Evolutionary conservation across 2,329 filamentous ascomycete species (phyloP).

Genomic region (Eutypella sp.): DNA sequence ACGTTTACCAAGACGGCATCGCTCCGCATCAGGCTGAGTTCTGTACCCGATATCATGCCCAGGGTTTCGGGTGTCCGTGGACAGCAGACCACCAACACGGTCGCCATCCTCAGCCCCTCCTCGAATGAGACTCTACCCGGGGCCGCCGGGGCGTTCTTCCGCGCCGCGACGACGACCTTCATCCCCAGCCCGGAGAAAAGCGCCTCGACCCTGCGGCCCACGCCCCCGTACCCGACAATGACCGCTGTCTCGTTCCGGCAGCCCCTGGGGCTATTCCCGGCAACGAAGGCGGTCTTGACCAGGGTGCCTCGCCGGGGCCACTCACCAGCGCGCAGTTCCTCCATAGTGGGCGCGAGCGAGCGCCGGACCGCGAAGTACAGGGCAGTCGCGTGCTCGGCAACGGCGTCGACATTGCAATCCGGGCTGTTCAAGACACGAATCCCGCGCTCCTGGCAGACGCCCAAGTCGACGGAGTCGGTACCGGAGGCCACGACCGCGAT

Average conservation of each 20-base stretch:
- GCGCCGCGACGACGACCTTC: neutral
- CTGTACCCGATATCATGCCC: slow-evolving; percentile 17
- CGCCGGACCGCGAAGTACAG: neutral
- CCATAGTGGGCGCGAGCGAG: neutral
- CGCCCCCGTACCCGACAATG: slow-evolving; percentile 20
- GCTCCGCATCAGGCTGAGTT: slow-evolving; percentile 17
- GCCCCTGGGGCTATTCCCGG: slow-evolving; percentile 12
- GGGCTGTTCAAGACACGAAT: slow-evolving; percentile 11
- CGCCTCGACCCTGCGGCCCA: neutral
- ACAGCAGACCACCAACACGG: slow-evolving; percentile 11
- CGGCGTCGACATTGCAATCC: slow-evolving; percentile 1
- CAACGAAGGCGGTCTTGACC: neutral
- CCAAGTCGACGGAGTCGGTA: neutral
- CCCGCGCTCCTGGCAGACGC: neutral
- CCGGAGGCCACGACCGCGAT: neutral
- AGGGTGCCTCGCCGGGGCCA: neutral
- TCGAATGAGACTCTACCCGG: neutral
- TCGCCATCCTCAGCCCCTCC: neutral
- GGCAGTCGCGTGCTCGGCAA: neutral
- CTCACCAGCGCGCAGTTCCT: neutral
- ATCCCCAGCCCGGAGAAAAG: neutral
- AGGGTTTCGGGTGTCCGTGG: slow-evolving; percentile 11
- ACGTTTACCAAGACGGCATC: slow-evolving; percentile 24
- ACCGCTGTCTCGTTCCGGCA: slow-evolving; percentile 20
- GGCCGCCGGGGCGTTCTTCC: neutral